Evolutionary conservation across 352 stramenopile species (phyloP), one percentile per base, ranked within the genome.

Genomic region (Phytophthora multivora): DNA sequence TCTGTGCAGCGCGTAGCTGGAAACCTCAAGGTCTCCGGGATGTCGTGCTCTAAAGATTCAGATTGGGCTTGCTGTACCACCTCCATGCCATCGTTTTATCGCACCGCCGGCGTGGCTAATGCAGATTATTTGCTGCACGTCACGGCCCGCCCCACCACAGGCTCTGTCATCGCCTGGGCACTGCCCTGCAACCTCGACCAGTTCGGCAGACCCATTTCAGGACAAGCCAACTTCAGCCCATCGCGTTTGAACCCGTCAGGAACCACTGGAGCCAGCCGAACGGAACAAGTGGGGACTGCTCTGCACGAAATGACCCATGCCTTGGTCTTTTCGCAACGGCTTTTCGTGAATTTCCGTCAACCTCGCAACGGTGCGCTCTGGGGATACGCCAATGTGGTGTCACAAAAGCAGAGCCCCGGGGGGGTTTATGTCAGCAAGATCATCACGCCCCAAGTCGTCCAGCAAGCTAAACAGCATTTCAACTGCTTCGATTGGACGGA

Each of bases 231-330:
- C 61, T 95, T 95, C 45, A 83, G 83, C 1, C 86, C 86, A 13
- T 71, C 66, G 8, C 59, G 75, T 0, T 51, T 90, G n/a, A 79
- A 93, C 53, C 74, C 81, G 2, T 61, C 61, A 0, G 68, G 59
- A 16, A 71, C 66, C 12, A 73, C 18, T 15, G 51, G 77, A 2
- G 73, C 71, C 0, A 81, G 73, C 38, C 75, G 83, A 10, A 72
- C 77, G 0, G 71, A 86, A 46, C 85, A 93, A 58, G 73, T 93
- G 21, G 80, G 79, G 13, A 95, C 86, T 9, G 86, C 77, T 2
- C 66, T 92, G 0, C 86, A 95, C 53, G 86, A 95, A 41, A 91
- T 93, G 75, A 90, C 83, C 7, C 86, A 95, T 39, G 86, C 85
- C 5, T 71, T 95, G 12, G 86, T 91, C 8, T 93, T 93, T 57